Percentiles rank a stretch among this genome's conserved stretches.
Evolutionary conservation across 305 asterid species (phyloP).

Genomic region (Galium porrigens): DNA sequence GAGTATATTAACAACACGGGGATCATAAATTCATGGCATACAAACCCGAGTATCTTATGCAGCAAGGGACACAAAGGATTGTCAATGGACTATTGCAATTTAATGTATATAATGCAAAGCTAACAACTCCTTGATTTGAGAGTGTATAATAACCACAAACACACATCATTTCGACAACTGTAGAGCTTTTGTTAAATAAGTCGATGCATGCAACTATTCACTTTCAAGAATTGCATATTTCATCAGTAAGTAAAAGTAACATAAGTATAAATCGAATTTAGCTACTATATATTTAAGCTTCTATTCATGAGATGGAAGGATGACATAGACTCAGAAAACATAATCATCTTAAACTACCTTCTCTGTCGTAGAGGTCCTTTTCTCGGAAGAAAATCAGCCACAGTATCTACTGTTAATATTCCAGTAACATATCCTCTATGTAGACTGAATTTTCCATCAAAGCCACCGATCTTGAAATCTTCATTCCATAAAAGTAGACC

Average conservation of each 20-base stretch:
- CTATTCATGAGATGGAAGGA: conserved; percentile 1
- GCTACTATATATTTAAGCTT: not conserved
- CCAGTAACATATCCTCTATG: conserved; percentile 67
- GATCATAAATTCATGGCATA: not conserved
- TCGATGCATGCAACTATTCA: not conserved
- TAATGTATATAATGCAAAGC: not conserved
- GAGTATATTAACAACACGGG: not conserved
- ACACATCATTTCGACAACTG: not conserved
- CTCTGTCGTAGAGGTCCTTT: conserved; percentile 67
- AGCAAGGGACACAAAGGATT: not conserved
- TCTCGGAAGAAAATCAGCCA: conserved; percentile 83
- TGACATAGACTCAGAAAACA: not conserved
- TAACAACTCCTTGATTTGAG: not conserved
- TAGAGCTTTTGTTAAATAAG: not conserved
- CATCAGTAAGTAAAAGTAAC: not conserved
- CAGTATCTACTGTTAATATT: conserved; percentile 74
- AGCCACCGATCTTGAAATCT: conserved; percentile 44
- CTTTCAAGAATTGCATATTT: not conserved
- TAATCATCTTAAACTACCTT: conserved; percentile 31
- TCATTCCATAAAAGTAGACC: conserved; percentile 38
- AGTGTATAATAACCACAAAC: not conserved
- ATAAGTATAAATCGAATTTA: not conserved
- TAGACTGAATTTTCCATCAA: conserved; percentile 53
- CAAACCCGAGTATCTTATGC: not conserved
- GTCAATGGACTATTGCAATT: not conserved